A percentile compares a stretch with the other conserved stretches of the same genome.
phyloP scores from a whole-genome alignment of 345 rosid species.

The Bruguiera parviflora region DNA sequence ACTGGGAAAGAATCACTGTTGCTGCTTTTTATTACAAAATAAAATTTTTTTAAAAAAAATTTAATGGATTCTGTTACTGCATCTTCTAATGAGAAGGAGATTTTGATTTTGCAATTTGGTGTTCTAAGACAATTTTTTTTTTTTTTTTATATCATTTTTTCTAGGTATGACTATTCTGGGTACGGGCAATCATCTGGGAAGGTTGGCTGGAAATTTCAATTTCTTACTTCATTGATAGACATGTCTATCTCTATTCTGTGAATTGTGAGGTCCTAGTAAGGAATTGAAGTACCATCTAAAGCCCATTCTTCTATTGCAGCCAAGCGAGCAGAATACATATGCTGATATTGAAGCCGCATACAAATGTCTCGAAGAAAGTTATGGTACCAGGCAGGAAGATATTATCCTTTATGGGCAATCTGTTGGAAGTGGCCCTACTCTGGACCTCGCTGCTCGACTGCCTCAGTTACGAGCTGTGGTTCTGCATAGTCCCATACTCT shows the following conservation, averaged over 20 bases:
- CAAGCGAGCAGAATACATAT: constrained; percentile 84
- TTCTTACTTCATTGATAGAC: not conserved
- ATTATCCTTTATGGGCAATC: constrained; percentile 95
- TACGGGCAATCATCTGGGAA: constrained; percentile 94
- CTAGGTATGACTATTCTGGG: constrained; percentile 94
- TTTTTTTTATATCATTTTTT: constrained; percentile 17
- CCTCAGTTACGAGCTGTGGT: constrained; percentile 80
- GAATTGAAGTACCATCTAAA: constrained; percentile 9
- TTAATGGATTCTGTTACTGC: no score
- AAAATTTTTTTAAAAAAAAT: no score
- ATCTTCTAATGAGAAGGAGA: no score
- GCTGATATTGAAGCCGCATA: constrained; percentile 95
- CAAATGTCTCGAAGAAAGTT: constrained; percentile 83
- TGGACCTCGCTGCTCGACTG: constrained; percentile 74
- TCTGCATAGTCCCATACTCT: constrained; percentile 92
- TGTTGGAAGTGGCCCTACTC: constrained; percentile 93
- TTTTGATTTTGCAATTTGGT: no score
- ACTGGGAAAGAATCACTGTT: no score
- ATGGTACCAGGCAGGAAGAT: constrained; percentile 82
- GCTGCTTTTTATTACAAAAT: no score
- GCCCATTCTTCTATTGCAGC: constrained; percentile 44
- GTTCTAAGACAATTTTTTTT: not conserved
- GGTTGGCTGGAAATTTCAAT: constrained; percentile 38
- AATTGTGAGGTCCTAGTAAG: not conserved
- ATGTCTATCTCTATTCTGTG: not conserved